These are phyloP conservation scores for Vairimorpha apis DNA, from an alignment of 371 early-diverging fungal genomes.

Conservation along the genomic window DNA sequence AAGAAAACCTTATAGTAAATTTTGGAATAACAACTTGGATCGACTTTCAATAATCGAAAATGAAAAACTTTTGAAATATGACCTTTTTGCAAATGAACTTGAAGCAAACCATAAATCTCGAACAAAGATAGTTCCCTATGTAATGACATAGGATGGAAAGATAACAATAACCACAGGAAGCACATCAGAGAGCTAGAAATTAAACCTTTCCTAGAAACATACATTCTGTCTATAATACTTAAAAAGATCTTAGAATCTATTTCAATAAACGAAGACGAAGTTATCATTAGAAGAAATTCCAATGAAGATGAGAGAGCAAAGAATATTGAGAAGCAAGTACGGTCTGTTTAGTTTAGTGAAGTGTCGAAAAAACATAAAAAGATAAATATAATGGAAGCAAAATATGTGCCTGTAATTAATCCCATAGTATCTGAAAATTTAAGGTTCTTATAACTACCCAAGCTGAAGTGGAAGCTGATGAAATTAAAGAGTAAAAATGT, in stretches of 20 bases:
- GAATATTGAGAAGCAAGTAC: too few species aligned
- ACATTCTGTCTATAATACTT: not conserved
- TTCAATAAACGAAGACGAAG: not conserved
- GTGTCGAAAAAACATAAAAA: too few species aligned
- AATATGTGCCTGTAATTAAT: too few species aligned
- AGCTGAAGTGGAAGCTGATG: too few species aligned
- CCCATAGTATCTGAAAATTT: too few species aligned
- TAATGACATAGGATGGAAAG: not conserved
- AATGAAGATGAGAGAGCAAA: too few species aligned
- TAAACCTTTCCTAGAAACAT: not conserved
- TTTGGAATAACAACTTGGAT: not conserved
- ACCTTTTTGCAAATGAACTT: constrained; percentile 7
- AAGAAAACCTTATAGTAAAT: too few species aligned
- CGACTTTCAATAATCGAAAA: not conserved
- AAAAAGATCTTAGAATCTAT: not conserved
- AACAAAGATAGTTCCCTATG: not conserved
- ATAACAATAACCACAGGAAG: not conserved
- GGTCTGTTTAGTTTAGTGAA: too few species aligned
- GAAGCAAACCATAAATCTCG: not conserved
- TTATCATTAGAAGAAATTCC: too few species aligned
- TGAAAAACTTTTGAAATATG: not conserved
- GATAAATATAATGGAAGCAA: too few species aligned
- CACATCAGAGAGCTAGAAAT: not conserved
- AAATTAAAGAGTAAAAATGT: too few species aligned
- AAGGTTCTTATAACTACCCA: too few species aligned